Conservation (phyloP, 1,284 basidiomycete species). For the Boletus semigastroideus region DNA sequence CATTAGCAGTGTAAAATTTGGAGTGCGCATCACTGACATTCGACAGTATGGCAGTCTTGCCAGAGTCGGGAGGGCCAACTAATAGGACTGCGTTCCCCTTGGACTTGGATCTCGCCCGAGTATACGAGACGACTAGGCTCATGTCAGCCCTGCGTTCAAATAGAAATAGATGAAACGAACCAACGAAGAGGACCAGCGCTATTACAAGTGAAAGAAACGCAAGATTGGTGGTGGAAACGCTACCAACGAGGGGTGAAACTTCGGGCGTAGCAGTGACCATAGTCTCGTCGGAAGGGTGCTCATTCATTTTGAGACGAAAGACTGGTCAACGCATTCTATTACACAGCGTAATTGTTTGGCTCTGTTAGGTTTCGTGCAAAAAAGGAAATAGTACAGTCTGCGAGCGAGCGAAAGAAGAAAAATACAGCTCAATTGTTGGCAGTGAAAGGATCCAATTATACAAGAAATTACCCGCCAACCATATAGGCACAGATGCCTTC, state of each 20-base stretch:
- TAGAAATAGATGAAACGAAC: constrained; percentile 18
- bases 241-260: constrained; percentile 19
- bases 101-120: constrained; percentile 43
- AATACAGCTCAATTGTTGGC: too few relatives aligned
- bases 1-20: constrained; percentile 29
- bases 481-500: constrained; percentile 1
- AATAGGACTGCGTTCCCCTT: constrained; percentile 61
- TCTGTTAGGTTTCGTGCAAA: constrained; percentile 19
- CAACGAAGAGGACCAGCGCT: constrained; percentile 22
- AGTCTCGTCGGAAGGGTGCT: constrained; percentile 1
- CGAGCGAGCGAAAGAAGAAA: too few relatives aligned
- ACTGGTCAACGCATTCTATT: background rate
- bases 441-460: background rate
- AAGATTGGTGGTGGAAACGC: constrained; percentile 23
- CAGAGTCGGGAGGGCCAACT: constrained; percentile 67
- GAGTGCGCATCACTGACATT: constrained; percentile 39
- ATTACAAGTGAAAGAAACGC: constrained; percentile 25
- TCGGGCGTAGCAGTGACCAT: constrained; percentile 13
- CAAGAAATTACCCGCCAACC: background rate
- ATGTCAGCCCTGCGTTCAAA: constrained; percentile 14
- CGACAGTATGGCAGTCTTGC: constrained; percentile 71
- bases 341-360: constrained; percentile 18
- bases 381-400: background rate
- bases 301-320: constrained; percentile 11
- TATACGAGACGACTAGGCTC: constrained; percentile 39